Evolutionary conservation across 139 green algal genomes (phyloP).

Genomic region (Picochlorum sp.): DNA sequence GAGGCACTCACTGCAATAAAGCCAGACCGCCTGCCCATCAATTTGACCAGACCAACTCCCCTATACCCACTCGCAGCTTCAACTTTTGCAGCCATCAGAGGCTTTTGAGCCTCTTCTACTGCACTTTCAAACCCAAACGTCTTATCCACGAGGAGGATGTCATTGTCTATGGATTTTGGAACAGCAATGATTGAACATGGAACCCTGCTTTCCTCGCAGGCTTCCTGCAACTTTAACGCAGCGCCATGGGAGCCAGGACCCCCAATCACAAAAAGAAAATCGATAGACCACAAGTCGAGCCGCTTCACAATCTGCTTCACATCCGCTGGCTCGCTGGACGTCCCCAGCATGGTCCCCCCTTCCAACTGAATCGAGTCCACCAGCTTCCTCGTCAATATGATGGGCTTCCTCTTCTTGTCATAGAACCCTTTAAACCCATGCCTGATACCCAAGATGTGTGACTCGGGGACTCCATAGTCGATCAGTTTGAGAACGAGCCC

Average conservation of each 20-base stretch:
- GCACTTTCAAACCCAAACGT: slow-evolving; percentile 73
- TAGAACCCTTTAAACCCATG: slow-evolving; percentile 84
- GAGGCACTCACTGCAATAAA: slow-evolving; percentile 79
- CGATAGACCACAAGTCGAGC: slow-evolving; percentile 89
- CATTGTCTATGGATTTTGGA: slow-evolving; percentile 86
- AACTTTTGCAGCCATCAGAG: slow-evolving; percentile 46
- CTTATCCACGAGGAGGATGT: slow-evolving; percentile 48
- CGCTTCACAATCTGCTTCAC: slow-evolving; percentile 89
- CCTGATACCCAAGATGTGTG: slow-evolving; percentile 82
- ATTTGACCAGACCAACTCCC: slow-evolving; percentile 74
- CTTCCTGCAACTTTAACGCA: slow-evolving; percentile 60
- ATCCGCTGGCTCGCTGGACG: slow-evolving; percentile 75
- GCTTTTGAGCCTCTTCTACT: slow-evolving; percentile 57
- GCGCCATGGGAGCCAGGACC: slow-evolving; percentile 81
- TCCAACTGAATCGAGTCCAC: slow-evolving; percentile 93
- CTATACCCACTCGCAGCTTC: slow-evolving; percentile 61
- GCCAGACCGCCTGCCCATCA: slow-evolving; percentile 76
- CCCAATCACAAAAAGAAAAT: slow-evolving; percentile 93
- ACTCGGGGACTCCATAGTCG: slow-evolving; percentile 82
- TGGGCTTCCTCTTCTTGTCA: slow-evolving; percentile 50
- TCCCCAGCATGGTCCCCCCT: slow-evolving; percentile 94
- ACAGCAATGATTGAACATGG: slow-evolving; percentile 71
- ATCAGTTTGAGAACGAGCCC: slow-evolving; percentile 55
- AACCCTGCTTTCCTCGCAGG: slow-evolving; percentile 55
- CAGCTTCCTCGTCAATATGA: slow-evolving; percentile 64